Conservation (phyloP, 2,329 filamentous ascomycete species). For the Trichoderma aggressivum region DNA sequence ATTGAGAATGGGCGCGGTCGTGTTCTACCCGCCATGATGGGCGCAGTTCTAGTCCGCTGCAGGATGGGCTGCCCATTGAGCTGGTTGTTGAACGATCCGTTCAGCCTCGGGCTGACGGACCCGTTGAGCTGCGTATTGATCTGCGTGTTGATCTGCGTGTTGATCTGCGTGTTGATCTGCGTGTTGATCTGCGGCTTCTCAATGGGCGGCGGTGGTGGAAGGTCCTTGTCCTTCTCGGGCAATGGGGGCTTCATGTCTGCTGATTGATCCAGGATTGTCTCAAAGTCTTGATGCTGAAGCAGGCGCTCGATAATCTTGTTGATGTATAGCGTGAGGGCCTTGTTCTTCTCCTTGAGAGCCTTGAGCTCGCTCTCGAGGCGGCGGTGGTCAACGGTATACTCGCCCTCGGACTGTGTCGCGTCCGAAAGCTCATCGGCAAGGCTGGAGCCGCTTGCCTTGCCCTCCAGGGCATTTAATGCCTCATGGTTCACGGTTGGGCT, state of each 20-base stretch:
- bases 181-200: conserved; percentile 34
- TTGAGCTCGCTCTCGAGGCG: conserved; percentile 76
- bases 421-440: conserved; percentile 80
- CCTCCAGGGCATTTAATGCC: conserved; percentile 62
- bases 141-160: conserved; percentile 30
- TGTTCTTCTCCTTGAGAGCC: conserved; percentile 86
- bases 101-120: neutral
- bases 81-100: conserved; percentile 28
- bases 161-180: conserved; percentile 37
- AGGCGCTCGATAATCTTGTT: conserved; percentile 98
- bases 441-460: conserved; percentile 50
- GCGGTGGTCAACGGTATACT: conserved; percentile 52
- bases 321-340: conserved; percentile 94
- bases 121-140: conserved; percentile 40
- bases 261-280: conserved; percentile 84
- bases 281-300: conserved; percentile 90
- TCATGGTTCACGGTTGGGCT: conserved; percentile 58
- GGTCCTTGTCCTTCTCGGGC: conserved; percentile 72
- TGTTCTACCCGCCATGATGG: conserved; percentile 43
- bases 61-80: conserved; percentile 48
- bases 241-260: conserved; percentile 45
- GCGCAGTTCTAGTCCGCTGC: conserved; percentile 60
- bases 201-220: conserved; percentile 62
- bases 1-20: conserved; percentile 56
- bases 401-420: conserved; percentile 46